A percentile compares a stretch with the other conserved stretches of the same genome.
phyloP scores from a whole-genome alignment of 169 alveolate genomes.

The Plasmodium gonderi region DNA sequence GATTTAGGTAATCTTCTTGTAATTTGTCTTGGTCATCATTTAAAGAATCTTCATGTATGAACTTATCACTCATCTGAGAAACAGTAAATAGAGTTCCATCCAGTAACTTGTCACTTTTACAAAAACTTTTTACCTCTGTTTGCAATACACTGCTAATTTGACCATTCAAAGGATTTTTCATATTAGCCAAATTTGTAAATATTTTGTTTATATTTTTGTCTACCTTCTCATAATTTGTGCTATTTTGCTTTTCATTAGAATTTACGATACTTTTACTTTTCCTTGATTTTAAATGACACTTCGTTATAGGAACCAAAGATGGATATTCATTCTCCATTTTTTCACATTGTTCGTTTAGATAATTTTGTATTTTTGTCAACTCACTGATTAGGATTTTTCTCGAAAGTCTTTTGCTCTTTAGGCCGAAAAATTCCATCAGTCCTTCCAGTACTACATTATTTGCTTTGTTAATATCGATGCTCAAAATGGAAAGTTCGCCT shows the following conservation, averaged over 20 bases:
- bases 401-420: slow-evolving; percentile 29
- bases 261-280: not conserved
- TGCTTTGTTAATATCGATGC: slow-evolving; percentile 30
- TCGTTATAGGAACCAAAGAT: not conserved
- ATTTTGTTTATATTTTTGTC: not conserved
- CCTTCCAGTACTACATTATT: slow-evolving; percentile 40
- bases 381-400: slow-evolving; percentile 45
- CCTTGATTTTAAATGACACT: not conserved
- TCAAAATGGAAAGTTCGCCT: slow-evolving; percentile 35
- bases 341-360: slow-evolving; percentile 5
- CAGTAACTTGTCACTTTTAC: not conserved
- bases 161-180: not conserved
- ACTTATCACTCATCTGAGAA: not conserved
- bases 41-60: not conserved
- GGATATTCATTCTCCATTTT: not conserved
- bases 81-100: too few species aligned
- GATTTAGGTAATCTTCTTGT: slow-evolving; percentile 57
- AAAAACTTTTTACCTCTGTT: not conserved
- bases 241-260: not conserved
- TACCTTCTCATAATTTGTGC: not conserved
- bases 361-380: slow-evolving; percentile 36
- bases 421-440: slow-evolving; percentile 50
- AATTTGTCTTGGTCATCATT: slow-evolving; percentile 28
- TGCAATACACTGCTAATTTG: not conserved
- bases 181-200: not conserved